phyloP scores from a whole-genome alignment of 108 stramenopile species.

The Cyclotella baltica region DNA sequence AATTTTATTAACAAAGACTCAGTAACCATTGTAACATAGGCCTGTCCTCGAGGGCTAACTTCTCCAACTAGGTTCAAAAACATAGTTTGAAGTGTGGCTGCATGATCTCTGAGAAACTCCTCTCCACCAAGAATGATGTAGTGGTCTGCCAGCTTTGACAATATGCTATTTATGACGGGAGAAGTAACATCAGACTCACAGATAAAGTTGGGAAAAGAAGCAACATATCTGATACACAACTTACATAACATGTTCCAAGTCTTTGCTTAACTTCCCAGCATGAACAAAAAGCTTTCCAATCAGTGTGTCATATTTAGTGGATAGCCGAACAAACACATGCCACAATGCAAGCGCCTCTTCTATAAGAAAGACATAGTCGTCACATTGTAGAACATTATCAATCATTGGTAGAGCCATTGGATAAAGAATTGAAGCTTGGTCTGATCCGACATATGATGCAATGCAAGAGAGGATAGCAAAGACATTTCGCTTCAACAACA shows the following conservation, averaged over 20 bases:
- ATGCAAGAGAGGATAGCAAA: constrained; percentile 43
- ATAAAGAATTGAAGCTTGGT: constrained; percentile 34
- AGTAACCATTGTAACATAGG: constrained; percentile 40
- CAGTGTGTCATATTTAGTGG: constrained; percentile 26
- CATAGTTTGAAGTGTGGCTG: constrained; percentile 34
- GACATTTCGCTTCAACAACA: constrained; percentile 47
- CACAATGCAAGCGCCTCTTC: constrained; percentile 45
- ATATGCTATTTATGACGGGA: neutral
- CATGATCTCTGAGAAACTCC: constrained; percentile 44
- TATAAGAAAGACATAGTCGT: constrained; percentile 48
- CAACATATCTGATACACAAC: neutral
- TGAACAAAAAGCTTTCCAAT: constrained; percentile 44
- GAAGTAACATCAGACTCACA: neutral
- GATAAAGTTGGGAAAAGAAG: neutral
- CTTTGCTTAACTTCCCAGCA: constrained; percentile 36
- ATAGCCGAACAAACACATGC: constrained; percentile 46
- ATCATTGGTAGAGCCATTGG: constrained; percentile 55
- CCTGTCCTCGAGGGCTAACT: constrained; percentile 48
- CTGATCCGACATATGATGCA: constrained; percentile 40
- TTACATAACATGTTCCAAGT: constrained; percentile 59
- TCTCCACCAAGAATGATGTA: constrained; percentile 53
- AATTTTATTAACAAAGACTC: constrained; percentile 45
- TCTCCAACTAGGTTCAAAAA: constrained; percentile 44
- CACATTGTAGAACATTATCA: constrained; percentile 43
- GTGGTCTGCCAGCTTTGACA: constrained; percentile 54